Base-by-base conservation (phyloP, 805 yeast species). In the Candida golubevii region DNA sequence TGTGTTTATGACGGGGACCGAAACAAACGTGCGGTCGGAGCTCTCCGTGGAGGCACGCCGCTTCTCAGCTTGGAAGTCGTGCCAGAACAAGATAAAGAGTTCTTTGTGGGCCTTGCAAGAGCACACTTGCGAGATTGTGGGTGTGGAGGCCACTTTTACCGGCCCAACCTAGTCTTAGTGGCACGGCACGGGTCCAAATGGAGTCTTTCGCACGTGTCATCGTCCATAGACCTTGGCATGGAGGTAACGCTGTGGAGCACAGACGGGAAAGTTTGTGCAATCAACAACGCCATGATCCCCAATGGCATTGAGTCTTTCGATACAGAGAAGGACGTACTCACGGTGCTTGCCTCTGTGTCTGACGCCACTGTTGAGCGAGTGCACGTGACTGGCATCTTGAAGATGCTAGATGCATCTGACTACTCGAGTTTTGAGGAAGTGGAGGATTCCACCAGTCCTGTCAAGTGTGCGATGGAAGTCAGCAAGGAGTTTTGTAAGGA, bases 41-140 rank as follows among this genome's bases (percentile, higher is more conserved):
- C 46, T 38, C 35, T 56, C 38, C 38, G 57, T 37, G 44, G 68
- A 13, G 67, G 68, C 2, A 54, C 58, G 38, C 41, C 47, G 41
- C 38, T 48, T 13, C 45, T 59, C 32, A 45, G 47, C 29, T n/a
- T 49, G 8, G 44, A 45, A 9, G 27, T 15, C 28, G 10, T 23
- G 27, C 7, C 15, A 35, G 35, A 29, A 15, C 30, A 38, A 18
- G 60, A 58, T 18, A 52, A 69, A 33, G 74, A 72, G 47, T 58
- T 74, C 39, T 75, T 75, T 71, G 57, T 74, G 26, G 77, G 76
- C 0, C 67, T 74, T 53, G 74, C 73, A 3, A 61, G 76, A 49
- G 67, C 75, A 3, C 75, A 71, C 47, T 46, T 73, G 14, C 59
- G 61, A 38, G 46, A 60, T 7, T 74, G 78, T 57, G 75, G 75